Percentiles rank a stretch among this genome's conserved stretches.
These are phyloP conservation scores for Aspergillus texensis DNA, from an alignment of 2,329 filamentous ascomycete genomes.

Conservation along the genomic window DNA sequence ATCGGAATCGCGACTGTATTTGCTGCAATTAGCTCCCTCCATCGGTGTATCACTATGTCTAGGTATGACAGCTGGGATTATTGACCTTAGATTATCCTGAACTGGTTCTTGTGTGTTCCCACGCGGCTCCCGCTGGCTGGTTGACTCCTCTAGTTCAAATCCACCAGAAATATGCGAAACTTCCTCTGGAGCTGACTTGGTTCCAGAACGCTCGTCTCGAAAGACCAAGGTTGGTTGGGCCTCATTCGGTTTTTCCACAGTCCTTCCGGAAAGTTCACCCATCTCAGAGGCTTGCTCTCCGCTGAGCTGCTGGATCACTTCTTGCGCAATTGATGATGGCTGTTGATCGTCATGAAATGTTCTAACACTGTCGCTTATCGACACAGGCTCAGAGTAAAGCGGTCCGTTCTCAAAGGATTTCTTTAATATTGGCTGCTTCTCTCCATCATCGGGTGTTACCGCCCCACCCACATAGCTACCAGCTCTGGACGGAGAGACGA, in stretches of 20 bases:
- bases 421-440: conserved; percentile 10
- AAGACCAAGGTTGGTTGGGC: neutral
- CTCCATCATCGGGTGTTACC: conserved; percentile 46
- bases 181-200: conserved; percentile 25
- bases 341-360: conserved; percentile 5
- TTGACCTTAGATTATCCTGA: conserved; percentile 21
- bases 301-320: conserved; percentile 29
- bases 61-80: conserved; percentile 22
- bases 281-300: conserved; percentile 14
- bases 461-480: conserved; percentile 54
- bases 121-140: neutral
- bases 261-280: neutral
- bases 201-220: conserved; percentile 1
- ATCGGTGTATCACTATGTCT: conserved; percentile 13
- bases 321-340: conserved; percentile 24
- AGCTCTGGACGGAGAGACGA: conserved; percentile 55
- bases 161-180: conserved; percentile 36
- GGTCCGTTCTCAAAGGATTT: conserved; percentile 21
- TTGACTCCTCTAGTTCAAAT: conserved; percentile 27
- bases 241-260: neutral
- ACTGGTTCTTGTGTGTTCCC: neutral
- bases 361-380: conserved; percentile 8
- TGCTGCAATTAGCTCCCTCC: conserved; percentile 24
- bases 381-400: conserved; percentile 26
- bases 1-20: conserved; percentile 26